These are phyloP conservation scores for Diacronema lutheri DNA, from an alignment of 78 protist genomes.

Conservation along the genomic window DNA sequence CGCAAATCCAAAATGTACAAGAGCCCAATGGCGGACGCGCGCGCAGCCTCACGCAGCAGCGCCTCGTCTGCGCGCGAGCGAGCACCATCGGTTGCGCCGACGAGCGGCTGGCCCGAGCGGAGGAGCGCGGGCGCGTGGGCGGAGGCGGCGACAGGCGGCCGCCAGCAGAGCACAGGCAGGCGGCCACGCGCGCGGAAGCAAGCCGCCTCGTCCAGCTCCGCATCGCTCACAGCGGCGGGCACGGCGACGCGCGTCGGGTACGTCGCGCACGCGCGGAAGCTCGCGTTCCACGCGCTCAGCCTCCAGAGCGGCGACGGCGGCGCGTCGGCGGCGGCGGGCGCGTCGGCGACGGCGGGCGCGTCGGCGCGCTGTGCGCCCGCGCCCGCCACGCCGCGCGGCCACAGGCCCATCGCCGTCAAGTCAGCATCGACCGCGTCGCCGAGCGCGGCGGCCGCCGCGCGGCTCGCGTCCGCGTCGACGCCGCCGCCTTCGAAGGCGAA, in stretches of 20 bases:
- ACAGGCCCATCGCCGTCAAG: no score
- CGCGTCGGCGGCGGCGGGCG: background rate
- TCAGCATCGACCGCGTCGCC: no score
- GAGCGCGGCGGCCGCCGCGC: no score
- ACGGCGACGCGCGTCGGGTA: slow-evolving; percentile 68
- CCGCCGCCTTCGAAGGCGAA: no score
- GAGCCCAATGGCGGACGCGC: slow-evolving; percentile 53
- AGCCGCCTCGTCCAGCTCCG: slow-evolving; percentile 29
- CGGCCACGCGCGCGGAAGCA: slow-evolving; percentile 60
- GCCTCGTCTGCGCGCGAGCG: background rate
- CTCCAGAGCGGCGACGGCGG: no score
- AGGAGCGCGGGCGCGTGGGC: no score
- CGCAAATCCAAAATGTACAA: slow-evolving; percentile 28
- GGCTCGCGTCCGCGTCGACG: no score
- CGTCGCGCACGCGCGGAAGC: slow-evolving; percentile 60
- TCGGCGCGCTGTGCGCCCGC: no score
- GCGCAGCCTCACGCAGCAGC: slow-evolving; percentile 65
- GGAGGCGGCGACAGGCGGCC: background rate
- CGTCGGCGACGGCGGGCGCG: no score
- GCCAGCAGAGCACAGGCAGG: slow-evolving; percentile 72
- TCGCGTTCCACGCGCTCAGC: slow-evolving; percentile 46
- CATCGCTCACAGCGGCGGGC: slow-evolving; percentile 60
- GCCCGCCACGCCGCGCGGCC: no score
- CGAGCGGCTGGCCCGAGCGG: no score
- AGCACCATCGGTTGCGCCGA: no score